Percentiles rank a stretch among this genome's conserved stretches.
Conservation (phyloP, 2,329 filamentous ascomycete genomes). For the Aulographum hederae region DNA sequence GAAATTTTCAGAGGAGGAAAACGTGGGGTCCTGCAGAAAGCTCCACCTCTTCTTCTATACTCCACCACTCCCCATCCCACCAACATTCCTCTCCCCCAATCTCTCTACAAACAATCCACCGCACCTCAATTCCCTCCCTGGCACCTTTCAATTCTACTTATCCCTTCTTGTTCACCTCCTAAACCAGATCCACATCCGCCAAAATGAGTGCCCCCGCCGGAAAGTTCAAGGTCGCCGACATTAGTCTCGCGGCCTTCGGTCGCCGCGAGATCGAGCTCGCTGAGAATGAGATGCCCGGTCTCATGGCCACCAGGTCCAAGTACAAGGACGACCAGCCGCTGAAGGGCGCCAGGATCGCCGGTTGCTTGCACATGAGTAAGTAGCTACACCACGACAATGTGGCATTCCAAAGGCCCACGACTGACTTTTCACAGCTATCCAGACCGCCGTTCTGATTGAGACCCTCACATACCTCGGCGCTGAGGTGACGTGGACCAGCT, state of each 20-base stretch:
- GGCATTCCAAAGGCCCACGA: conserved; percentile 1
- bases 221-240: conserved; percentile 97
- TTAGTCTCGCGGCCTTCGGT: conserved; percentile 91
- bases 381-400: no score
- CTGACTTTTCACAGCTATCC: conserved; percentile 46
- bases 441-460: conserved; percentile 98
- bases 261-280: conserved; percentile 98
- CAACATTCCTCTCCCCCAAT: no score
- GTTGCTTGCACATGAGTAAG: conserved; percentile 92
- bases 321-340: conserved; percentile 89
- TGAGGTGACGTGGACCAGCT: conserved; percentile 96
- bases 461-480: conserved; percentile 86
- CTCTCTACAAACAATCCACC: no score
- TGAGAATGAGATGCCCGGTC: conserved; percentile 83
- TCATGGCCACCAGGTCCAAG: conserved; percentile 86
- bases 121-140: no score
- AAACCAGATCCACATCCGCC: no score
- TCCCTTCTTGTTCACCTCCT: no score
- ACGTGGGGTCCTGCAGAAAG: no score
- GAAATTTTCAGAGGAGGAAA: no score
- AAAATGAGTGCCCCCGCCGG: conserved; percentile 60
- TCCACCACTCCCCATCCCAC: no score
- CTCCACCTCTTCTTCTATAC: no score
- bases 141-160: no score
- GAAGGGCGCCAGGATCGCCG: conserved; percentile 85